phyloP scores from a whole-genome alignment of 108 stramenopile genomes.

The Nitzschia sp. region DNA sequence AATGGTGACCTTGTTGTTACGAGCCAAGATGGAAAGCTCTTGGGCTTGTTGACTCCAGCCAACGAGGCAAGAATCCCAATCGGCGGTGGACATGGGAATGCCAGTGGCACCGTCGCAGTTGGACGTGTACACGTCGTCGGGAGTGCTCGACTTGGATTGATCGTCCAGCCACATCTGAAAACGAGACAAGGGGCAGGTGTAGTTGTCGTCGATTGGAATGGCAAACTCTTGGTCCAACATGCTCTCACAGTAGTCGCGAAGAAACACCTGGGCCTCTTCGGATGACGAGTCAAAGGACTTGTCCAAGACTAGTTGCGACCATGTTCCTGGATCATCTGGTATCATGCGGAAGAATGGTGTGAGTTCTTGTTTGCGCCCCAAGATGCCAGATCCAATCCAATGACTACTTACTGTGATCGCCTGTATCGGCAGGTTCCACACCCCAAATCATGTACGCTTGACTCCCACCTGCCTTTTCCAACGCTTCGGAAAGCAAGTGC shows the following conservation, averaged over 20 bases:
- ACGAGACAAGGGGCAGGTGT: slow-evolving; percentile 43
- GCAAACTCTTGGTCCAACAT: slow-evolving; percentile 48
- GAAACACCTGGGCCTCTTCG: slow-evolving; percentile 32
- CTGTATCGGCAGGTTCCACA: slow-evolving; percentile 38
- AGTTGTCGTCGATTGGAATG: neutral
- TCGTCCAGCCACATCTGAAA: slow-evolving; percentile 51
- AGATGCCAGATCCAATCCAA: no score
- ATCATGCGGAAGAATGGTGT: neutral
- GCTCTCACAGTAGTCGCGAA: slow-evolving; percentile 43
- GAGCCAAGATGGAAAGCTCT: slow-evolving; percentile 18
- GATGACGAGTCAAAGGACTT: slow-evolving; percentile 38
- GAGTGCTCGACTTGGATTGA: slow-evolving; percentile 12
- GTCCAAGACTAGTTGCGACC: slow-evolving; percentile 48
- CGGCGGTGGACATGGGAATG: slow-evolving; percentile 35
- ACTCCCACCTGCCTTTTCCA: slow-evolving; percentile 34
- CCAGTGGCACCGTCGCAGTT: slow-evolving; percentile 42
- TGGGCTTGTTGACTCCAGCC: slow-evolving; percentile 20
- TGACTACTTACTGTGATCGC: slow-evolving; percentile 27
- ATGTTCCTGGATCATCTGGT: slow-evolving; percentile 40
- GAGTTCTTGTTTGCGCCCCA: no score
- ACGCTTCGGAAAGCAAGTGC: slow-evolving; percentile 14
- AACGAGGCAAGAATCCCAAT: slow-evolving; percentile 38
- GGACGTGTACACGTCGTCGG: slow-evolving; percentile 15
- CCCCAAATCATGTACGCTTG: slow-evolving; percentile 44
- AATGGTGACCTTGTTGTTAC: slow-evolving; percentile 18